A percentile compares a stretch with the other conserved stretches of the same genome.
phyloP scores from a whole-genome alignment of 2,329 filamentous ascomycete genomes.

The Xylariomycetidae sp. region DNA sequence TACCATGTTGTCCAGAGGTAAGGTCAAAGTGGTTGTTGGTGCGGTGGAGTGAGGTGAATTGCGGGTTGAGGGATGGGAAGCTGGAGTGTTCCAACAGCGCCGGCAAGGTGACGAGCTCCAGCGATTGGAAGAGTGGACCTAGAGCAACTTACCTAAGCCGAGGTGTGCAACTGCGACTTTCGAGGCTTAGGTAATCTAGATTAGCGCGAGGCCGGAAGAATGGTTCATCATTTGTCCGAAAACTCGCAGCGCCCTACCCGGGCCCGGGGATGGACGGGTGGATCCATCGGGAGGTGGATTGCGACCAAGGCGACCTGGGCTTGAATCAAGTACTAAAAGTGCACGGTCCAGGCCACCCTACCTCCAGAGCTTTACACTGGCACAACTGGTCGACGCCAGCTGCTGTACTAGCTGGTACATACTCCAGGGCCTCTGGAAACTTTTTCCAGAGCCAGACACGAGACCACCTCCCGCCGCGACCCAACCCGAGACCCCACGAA shows the following conservation, averaged over 20 bases:
- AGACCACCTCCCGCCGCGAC: constrained; percentile 16
- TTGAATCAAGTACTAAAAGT: too few species aligned
- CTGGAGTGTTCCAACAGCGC: constrained; percentile 8
- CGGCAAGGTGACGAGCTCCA: constrained; percentile 6
- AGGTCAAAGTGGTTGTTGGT: constrained; percentile 19
- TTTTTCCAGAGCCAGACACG: constrained; percentile 25
- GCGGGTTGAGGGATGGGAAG: constrained; percentile 4
- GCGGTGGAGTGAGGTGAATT: constrained; percentile 28
- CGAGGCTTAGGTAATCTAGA: too few species aligned
- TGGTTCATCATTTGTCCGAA: too few species aligned
- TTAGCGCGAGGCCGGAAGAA: too few species aligned
- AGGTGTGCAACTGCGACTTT: too few species aligned
- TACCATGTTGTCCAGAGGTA: constrained; percentile 49
- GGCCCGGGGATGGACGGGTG: too few species aligned
- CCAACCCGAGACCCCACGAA: constrained; percentile 9
- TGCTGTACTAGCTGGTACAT: constrained; percentile 5
- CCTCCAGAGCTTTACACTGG: too few species aligned
- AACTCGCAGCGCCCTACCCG: too few species aligned
- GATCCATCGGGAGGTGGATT: too few species aligned
- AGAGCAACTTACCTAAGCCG: too few species aligned
- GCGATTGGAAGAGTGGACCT: neutral
- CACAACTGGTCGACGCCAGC: constrained; percentile 1
- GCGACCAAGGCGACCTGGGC: too few species aligned
- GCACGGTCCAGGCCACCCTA: constrained; percentile 3
- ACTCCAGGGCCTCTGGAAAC: constrained; percentile 18